Conservation (phyloP, 768 basidiomycete genomes). For the Candolleomyces efflorescens region DNA sequence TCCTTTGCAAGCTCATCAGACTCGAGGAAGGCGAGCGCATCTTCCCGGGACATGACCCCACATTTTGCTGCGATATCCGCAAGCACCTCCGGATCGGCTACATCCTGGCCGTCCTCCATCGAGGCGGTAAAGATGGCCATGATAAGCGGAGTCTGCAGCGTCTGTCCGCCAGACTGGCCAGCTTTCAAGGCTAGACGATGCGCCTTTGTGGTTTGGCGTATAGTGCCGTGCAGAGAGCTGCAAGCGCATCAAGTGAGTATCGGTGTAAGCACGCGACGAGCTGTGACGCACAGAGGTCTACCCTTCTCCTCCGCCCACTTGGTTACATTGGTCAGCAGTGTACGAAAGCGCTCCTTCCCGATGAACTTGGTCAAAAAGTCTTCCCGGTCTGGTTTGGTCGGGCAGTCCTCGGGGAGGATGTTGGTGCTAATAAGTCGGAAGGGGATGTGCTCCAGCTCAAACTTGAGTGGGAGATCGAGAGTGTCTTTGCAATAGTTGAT, state of each 20-base stretch:
- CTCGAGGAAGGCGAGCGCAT: slow-evolving; percentile 63
- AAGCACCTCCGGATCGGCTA: slow-evolving; percentile 54
- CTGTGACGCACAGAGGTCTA: slow-evolving; percentile 50
- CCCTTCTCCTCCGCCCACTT: slow-evolving; percentile 55
- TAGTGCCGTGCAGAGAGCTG: slow-evolving; percentile 56
- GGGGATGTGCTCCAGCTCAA: slow-evolving; percentile 50
- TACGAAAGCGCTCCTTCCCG: slow-evolving; percentile 46
- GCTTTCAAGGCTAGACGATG: slow-evolving; percentile 74
- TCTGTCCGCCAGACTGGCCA: slow-evolving; percentile 55
- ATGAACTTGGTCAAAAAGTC: slow-evolving; percentile 43
- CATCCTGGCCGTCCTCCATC: slow-evolving; percentile 61
- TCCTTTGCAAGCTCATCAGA: slow-evolving; percentile 64
- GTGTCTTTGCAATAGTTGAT: slow-evolving; percentile 44
- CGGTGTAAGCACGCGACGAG: too few relatives aligned
- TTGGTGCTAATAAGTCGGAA: slow-evolving; percentile 41
- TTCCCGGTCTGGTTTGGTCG: slow-evolving; percentile 34
- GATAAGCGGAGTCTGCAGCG: slow-evolving; percentile 53
- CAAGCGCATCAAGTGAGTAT: too few relatives aligned
- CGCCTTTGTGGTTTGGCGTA: slow-evolving; percentile 63
- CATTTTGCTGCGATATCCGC: slow-evolving; percentile 51
- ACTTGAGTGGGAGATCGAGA: slow-evolving; percentile 42
- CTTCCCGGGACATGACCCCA: slow-evolving; percentile 50
- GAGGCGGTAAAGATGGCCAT: slow-evolving; percentile 61
- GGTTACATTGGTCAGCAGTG: slow-evolving; percentile 37
- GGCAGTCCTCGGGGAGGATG: slow-evolving; percentile 31